Conservation (phyloP, 192 early-diverging fungal species). For the Oehlia diaphana region DNA sequence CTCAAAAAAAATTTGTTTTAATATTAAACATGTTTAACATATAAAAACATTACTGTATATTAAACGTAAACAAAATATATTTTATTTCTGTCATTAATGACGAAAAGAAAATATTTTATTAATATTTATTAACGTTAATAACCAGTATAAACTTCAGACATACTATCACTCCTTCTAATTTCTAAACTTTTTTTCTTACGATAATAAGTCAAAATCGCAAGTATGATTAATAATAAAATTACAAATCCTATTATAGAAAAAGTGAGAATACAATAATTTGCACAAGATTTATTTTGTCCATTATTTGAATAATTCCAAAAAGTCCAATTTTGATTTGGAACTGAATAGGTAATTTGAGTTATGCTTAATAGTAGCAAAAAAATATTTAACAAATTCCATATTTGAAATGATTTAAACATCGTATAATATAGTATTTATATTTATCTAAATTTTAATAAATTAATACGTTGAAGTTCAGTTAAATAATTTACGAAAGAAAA, state of each 20-base stretch:
- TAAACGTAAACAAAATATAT: too few species aligned
- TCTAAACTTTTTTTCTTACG: background rate
- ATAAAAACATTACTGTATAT: too few species aligned
- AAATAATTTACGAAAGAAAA: too few species aligned
- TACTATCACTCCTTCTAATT: background rate
- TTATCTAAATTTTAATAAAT: too few species aligned
- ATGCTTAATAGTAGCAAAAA: background rate
- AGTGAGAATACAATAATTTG: background rate
- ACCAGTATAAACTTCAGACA: too few species aligned
- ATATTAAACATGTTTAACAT: too few species aligned
- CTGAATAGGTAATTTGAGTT: background rate
- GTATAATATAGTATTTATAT: too few species aligned
- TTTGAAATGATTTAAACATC: background rate
- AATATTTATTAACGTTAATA: too few species aligned
- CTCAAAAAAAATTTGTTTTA: too few species aligned
- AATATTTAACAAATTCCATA: background rate
- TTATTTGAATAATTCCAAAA: background rate
- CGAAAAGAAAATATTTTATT: too few species aligned
- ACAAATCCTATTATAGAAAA: background rate
- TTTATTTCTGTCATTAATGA: too few species aligned
- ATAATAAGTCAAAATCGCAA: background rate
- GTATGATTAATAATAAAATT: background rate
- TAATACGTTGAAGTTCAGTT: too few species aligned
- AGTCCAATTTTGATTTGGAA: background rate
- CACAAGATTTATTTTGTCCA: background rate